Evolutionary conservation across 2,329 filamentous ascomycete genomes (phyloP).

Genomic region (Ilyonectria destructans): DNA sequence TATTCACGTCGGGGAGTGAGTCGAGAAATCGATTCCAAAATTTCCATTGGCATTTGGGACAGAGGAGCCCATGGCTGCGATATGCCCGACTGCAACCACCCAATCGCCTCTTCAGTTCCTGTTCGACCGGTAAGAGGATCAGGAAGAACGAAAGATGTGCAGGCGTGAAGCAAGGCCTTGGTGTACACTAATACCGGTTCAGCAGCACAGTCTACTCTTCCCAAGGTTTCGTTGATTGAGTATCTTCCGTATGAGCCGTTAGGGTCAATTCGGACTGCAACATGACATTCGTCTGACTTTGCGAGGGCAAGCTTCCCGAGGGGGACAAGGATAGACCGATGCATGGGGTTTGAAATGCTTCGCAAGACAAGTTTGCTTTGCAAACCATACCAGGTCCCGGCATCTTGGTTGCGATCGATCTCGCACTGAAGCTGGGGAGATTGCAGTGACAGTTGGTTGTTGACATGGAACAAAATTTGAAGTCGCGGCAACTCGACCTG

Average conservation of each 20-base stretch:
- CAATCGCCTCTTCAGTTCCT: conserved; percentile 73
- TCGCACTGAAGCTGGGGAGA: conserved; percentile 66
- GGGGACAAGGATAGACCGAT: conserved; percentile 70
- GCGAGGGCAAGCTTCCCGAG: conserved; percentile 54
- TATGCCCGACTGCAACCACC: conserved; percentile 64
- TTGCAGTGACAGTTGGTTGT: conserved; percentile 58
- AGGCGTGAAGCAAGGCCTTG: conserved; percentile 73
- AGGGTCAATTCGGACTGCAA: conserved; percentile 50
- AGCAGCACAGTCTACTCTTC: conserved; percentile 70
- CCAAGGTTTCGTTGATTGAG: conserved; percentile 68
- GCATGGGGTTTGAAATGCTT: conserved; percentile 57
- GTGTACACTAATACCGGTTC: conserved; percentile 70
- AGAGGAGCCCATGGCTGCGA: conserved; percentile 66
- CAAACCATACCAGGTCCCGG: conserved; percentile 75
- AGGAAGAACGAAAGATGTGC: conserved; percentile 70
- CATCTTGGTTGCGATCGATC: conserved; percentile 71
- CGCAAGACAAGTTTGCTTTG: conserved; percentile 73
- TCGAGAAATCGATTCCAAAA: conserved; percentile 33
- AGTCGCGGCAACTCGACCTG: conserved; percentile 67
- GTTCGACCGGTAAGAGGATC: conserved; percentile 73
- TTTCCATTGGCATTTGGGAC: conserved; percentile 2
- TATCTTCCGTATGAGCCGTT: conserved; percentile 64
- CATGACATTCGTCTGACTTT: conserved; percentile 39
- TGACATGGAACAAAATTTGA: conserved; percentile 69
- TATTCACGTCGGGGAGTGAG: conserved; percentile 55